Evolutionary conservation across 2,329 filamentous ascomycete genomes (phyloP), one percentile per base, ranked within the genome.

Genomic region (Tolypocladium tundrense): DNA sequence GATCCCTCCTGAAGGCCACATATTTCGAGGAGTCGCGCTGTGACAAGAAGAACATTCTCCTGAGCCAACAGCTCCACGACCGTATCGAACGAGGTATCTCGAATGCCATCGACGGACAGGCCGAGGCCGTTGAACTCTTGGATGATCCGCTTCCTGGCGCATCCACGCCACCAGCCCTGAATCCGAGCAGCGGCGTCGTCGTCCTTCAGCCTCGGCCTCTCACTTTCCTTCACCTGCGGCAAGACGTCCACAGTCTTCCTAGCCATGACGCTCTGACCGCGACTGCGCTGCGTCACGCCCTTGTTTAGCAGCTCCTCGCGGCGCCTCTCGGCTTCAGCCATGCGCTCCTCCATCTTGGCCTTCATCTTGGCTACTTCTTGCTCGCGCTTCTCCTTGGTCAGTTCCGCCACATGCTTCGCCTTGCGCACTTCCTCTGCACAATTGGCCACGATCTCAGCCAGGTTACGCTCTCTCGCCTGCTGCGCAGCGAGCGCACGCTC

Each of bases 361-460:
- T 85, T 84, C 69, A 89, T 79, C 66, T 85, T 85, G 64, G 79
- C 80, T 58, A 88, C 81, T 62, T 92, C 88, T 58, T 86, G 85
- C 67, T 91, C 87, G 62, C 90, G 85, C 70, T 88, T 87, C 73
- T 90, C 87, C 72, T 90, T 91, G 77, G 89, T 91, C 59, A 82
- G 86, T 70, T 91, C 88, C 16, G 89, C 89, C n/a, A 92, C 80
- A 55, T 88, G 87, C 76, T 93, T 93, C 56, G 89, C 89, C 62
- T 88, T 82, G 68, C 88, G 86, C 19, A 94, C 90, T 69, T 94
- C 90, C 70, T 91, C 89, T 24, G 90, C 90, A 68, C 90, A 93
- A 60, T 84, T 81, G 54, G 89, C 88, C 4, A 90, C 88, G 50
- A 93, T 91, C 69, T 92, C 89, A 10, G 88, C 89, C 21, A 94